Evolutionary conservation across 1,284 basidiomycete genomes (phyloP), one percentile per base, ranked within the genome.

Genomic region (Ganoderma sinense): DNA sequence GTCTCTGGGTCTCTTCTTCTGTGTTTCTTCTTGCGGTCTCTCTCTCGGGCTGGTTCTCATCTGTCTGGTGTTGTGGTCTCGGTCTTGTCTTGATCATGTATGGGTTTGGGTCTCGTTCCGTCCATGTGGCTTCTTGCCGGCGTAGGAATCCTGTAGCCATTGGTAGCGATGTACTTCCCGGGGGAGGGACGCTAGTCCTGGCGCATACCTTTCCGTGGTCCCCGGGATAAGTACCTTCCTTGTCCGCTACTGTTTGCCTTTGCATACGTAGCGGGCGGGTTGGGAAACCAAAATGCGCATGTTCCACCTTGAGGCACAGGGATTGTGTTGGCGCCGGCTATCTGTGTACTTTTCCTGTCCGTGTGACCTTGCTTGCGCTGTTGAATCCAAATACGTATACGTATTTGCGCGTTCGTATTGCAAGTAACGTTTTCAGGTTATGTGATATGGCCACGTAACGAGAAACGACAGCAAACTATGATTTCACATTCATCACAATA

Each of bases 171-270:
- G 51, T 53, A n/a, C n/a, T 53, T 29, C 51, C 51, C 51, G 51
- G 18, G 51, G 51, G 51, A 53, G 23, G 23, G 51, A 53, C 51
- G n/a, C 26, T 2, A 29, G 51, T 53, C 51, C 51, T 53, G 10
- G 51, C 51, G 51, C 51, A 53, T 53, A 53, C 23, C 51, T 53
- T 53, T 53, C 26, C 51, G 51, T 53, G 51, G 51, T 53, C 51
- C 51, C 18, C 23, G 51, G 51, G 51, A 53, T 53, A 29, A 53
- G 51, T 29, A 53, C 23, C 51, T 23, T 53, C 43, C 23, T 53
- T 29, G 51, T 23, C 26, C 51, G 23, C 10, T 29, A 23, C 51
- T 23, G 3, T 29, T 13, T 26, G 51, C 23, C 11, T 11, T 6
- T 13, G 51, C 51, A 14, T 29, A 29, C 23, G 51, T 23, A 29